Conservation (phyloP, 2,329 filamentous ascomycete genomes). For the Ophiostoma perfectum region DNA sequence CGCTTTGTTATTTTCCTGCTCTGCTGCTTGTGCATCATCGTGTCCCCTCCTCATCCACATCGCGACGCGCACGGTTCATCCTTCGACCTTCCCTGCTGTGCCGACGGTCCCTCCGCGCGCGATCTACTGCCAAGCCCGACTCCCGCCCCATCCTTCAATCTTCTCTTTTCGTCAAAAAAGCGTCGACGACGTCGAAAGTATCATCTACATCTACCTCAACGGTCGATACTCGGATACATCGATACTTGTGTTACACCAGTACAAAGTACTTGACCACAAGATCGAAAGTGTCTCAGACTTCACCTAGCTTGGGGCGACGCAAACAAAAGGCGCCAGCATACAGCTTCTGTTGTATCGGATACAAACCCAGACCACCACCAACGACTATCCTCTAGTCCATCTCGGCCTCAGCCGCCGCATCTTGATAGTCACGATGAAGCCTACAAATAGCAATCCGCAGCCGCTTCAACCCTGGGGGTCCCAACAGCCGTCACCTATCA, state of each 20-base stretch:
- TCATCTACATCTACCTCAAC: not conserved
- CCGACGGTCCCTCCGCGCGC: not conserved
- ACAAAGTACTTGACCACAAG: not conserved
- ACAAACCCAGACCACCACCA: not conserved
- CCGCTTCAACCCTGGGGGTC: constrained; percentile 27
- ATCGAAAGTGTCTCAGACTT: not conserved
- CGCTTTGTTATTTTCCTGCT: no score
- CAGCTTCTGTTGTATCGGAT: not conserved
- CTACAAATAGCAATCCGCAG: constrained; percentile 27
- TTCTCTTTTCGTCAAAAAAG: not conserved
- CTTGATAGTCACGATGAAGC: constrained; percentile 26
- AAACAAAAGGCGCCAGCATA: not conserved
- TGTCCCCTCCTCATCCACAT: not conserved
- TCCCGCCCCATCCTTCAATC: not conserved
- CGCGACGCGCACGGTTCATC: not conserved
- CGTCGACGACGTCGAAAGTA: not conserved
- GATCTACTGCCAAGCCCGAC: constrained; percentile 6
- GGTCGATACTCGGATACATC: not conserved
- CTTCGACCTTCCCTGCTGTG: not conserved
- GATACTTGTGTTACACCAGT: constrained; percentile 6
- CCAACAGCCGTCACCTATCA: constrained; percentile 24
- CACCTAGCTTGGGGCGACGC: not conserved
- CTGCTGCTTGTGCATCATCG: no score
- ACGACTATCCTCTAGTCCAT: not conserved
- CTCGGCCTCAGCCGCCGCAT: not conserved